phyloP scores from a whole-genome alignment of 2,329 filamentous ascomycete species.

The Stylonectria norvegica region DNA sequence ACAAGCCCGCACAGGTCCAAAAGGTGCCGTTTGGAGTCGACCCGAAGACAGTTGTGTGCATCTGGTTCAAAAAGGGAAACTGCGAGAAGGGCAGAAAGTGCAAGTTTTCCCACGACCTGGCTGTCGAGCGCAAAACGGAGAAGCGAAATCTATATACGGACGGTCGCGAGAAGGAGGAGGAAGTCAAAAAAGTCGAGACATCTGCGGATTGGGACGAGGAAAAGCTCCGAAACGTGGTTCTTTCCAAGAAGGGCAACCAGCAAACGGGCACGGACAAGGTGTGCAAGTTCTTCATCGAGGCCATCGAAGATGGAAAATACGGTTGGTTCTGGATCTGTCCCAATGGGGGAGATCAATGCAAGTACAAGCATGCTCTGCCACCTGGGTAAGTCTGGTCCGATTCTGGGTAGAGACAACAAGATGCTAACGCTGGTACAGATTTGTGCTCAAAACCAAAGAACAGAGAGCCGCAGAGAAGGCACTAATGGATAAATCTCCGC shows the following conservation, averaged over 20 bases:
- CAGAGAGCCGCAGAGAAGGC: slow-evolving; percentile 95
- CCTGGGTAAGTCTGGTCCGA: slow-evolving; percentile 66
- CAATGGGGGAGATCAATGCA: slow-evolving; percentile 95
- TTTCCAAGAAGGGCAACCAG: slow-evolving; percentile 97
- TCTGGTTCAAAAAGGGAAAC: slow-evolving; percentile 95
- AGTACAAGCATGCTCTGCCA: slow-evolving; percentile 94
- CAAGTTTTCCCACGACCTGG: slow-evolving; percentile 93
- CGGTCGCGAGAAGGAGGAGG: slow-evolving; percentile 64
- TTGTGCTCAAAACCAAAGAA: slow-evolving; percentile 96
- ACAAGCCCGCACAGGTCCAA: slow-evolving; percentile 91
- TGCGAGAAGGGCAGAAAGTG: slow-evolving; percentile 98
- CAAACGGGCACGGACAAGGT: slow-evolving; percentile 95
- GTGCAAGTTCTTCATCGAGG: slow-evolving; percentile 97
- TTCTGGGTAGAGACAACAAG: background rate
- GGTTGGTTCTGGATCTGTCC: slow-evolving; percentile 99
- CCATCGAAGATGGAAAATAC: slow-evolving; percentile 97
- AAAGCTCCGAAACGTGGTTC: slow-evolving; percentile 82
- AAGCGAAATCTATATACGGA: slow-evolving; percentile 93
- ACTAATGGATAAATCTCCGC: slow-evolving; percentile 88
- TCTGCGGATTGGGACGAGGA: slow-evolving; percentile 98
- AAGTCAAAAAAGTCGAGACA: slow-evolving; percentile 83
- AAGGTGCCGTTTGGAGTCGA: slow-evolving; percentile 98
- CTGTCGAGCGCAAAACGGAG: slow-evolving; percentile 84
- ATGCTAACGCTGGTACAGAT: slow-evolving; percentile 52
- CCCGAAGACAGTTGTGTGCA: slow-evolving; percentile 93